phyloP scores from a whole-genome alignment of 306 rosid species.

The Fragaria ananassa region DNA sequence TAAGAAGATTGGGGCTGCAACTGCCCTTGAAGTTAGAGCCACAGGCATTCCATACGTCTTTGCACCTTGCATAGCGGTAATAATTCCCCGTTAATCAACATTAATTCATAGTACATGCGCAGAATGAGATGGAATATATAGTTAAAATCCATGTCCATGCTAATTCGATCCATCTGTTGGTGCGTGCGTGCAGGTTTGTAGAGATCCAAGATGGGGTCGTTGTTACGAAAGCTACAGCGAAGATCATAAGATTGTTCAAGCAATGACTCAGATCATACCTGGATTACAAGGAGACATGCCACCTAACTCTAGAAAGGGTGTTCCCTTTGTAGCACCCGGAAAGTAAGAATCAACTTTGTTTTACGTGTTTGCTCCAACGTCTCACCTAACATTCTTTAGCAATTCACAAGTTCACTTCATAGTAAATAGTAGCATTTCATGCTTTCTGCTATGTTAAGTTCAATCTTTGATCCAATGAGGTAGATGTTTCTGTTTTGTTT shows the following conservation, averaged over 20 bases:
- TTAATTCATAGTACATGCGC: not conserved
- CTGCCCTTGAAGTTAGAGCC: conserved; percentile 42
- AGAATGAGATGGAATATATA: not conserved
- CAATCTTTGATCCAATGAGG: not conserved
- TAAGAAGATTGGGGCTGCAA: conserved; percentile 36
- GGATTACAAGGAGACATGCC: conserved; percentile 46
- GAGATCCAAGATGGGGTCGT: conserved; percentile 51
- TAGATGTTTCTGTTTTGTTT: not conserved
- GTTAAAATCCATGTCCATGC: not conserved
- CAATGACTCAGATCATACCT: conserved; percentile 32
- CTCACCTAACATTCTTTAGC: not conserved
- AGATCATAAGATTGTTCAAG: conserved; percentile 29
- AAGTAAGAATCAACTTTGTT: conserved; percentile 23
- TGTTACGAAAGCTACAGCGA: conserved; percentile 45
- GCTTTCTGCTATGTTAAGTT: not conserved
- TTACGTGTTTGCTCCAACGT: not conserved
- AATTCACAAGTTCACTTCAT: not conserved
- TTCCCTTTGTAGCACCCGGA: conserved; percentile 32
- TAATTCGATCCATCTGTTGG: not conserved
- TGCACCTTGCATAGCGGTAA: conserved; percentile 41
- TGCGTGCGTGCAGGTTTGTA: conserved; percentile 26
- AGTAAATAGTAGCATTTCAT: not conserved
- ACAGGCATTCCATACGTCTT: conserved; percentile 39
- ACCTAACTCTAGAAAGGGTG: conserved; percentile 24
- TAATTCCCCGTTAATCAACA: not conserved